Base-by-base conservation (phyloP, 164 flowering plant genomes). In the Umbellularia californica region DNA sequence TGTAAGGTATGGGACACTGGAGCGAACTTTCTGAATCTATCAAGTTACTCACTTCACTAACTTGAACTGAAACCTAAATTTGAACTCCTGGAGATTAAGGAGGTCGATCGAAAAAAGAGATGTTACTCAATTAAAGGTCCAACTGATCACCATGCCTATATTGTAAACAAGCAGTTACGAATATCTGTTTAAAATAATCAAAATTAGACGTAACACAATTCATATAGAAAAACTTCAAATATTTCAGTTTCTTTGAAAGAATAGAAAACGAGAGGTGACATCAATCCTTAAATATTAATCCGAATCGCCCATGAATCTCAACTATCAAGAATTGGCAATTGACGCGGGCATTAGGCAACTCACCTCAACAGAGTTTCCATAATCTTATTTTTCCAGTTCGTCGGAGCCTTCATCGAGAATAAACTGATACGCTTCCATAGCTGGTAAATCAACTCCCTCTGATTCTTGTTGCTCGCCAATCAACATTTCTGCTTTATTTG, bases 271-370 rank as follows among this genome's bases (percentile, higher is more conserved):
- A 25, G 70, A 30, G 70, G 27, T 27, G 30, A 28, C 9, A 30
- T 67, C 12, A 3, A 13, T 67, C 50, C 70, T 33, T 30, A 30
- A 30, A 67, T 28, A 67, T 27, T 30, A 12, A 30, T 67, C 41
- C n/a, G 2, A 67, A 67, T 67, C 41, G 0, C 47, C 3, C 70
- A 67, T 25, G 20, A 67, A 67, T 67, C 70, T 28, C 50, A 30
- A 30, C 27, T 17, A 67, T 17, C 70, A 67, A 67, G 50, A 30
- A 67, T 67, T 67, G 20, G 47, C 70, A 67, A 67, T 67, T 15
- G 70, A 67, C 10, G n/a, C 3, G 6, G 14, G 22, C 41, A 72
- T 72, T 41, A 10, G 51, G 15, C 12, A 22, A 28, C 51, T 62
- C 30, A 14, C 30, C 67, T 62, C 12, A 2, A 70, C 63, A 70